Evolutionary conservation across 164 flowering plant genomes (phyloP).

Genomic region (Aristolochia californica): DNA sequence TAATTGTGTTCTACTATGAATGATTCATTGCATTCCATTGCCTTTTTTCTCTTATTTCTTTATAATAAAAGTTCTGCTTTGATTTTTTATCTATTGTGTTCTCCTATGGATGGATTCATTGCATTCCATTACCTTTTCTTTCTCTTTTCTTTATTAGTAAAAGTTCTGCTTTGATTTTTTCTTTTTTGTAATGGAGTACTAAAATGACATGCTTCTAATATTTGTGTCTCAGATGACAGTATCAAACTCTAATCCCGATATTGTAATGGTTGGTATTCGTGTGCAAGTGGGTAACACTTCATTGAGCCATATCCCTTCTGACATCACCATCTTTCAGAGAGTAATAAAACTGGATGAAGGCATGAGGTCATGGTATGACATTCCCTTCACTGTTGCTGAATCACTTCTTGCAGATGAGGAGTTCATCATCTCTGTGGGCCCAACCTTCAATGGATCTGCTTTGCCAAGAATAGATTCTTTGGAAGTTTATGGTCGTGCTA

Average conservation of each 20-base stretch:
- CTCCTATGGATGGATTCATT: too few relatives aligned
- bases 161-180: too few relatives aligned
- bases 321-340: slow-evolving; percentile 75
- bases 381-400: slow-evolving; percentile 94
- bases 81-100: too few relatives aligned
- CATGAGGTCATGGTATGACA: slow-evolving; percentile 96
- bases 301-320: slow-evolving; percentile 81
- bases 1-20: too few relatives aligned
- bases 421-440: slow-evolving; percentile 66
- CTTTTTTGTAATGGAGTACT: too few relatives aligned
- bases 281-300: slow-evolving; percentile 91
- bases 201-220: too few relatives aligned
- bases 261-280: slow-evolving; percentile 97
- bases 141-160: too few relatives aligned
- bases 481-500: slow-evolving; percentile 94
- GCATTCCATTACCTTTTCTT: too few relatives aligned
- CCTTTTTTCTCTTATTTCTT: too few relatives aligned
- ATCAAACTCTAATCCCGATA: slow-evolving; percentile 92
- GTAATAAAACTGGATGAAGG: slow-evolving; percentile 87
- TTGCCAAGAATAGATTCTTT: slow-evolving; percentile 83
- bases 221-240: slow-evolving; percentile 52
- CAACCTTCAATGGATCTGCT: slow-evolving; percentile 69
- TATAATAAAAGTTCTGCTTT: too few relatives aligned
- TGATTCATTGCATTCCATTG: too few relatives aligned
- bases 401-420: slow-evolving; percentile 98